Evolutionary conservation across 768 basidiomycete genomes (phyloP).

Genomic region (Crucibulum laeve): DNA sequence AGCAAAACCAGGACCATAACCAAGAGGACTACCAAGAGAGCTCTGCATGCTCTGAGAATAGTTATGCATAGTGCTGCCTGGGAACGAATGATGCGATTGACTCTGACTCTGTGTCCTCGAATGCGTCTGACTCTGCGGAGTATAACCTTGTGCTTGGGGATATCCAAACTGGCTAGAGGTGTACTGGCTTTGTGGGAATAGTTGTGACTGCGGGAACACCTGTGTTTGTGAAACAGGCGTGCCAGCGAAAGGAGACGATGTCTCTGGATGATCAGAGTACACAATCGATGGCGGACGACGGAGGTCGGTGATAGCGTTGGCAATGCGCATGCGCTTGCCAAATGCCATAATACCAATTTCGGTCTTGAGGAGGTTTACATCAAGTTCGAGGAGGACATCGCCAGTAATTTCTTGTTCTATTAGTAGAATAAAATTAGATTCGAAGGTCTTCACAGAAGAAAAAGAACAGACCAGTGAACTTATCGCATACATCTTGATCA

Average conservation of each 20-base stretch:
- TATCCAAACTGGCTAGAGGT: not conserved
- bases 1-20: slow-evolving; percentile 13
- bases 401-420: slow-evolving; percentile 98
- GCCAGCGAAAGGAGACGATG: slow-evolving; percentile 2
- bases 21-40: slow-evolving; percentile 36
- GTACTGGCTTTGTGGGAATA: not conserved
- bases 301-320: slow-evolving; percentile 88
- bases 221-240: not conserved
- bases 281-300: slow-evolving; percentile 64
- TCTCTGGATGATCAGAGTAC: slow-evolving; percentile 40
- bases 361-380: slow-evolving; percentile 82
- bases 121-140: slow-evolving; percentile 14
- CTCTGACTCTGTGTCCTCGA: slow-evolving; percentile 39
- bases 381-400: slow-evolving; percentile 93
- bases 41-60: slow-evolving; percentile 32
- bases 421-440: not conserved
- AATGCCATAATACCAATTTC: slow-evolving; percentile 94
- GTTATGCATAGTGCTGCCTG: slow-evolving; percentile 27
- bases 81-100: slow-evolving; percentile 41
- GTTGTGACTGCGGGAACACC: not conserved
- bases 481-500: slow-evolving; percentile 74
- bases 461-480: slow-evolving; percentile 72
- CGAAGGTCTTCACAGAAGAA: not conserved
- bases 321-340: slow-evolving; percentile 90
- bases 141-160: not conserved